Evolutionary conservation across 106 monocot species (phyloP), one percentile per base, ranked within the genome.

Genomic region (Allium cepa): DNA sequence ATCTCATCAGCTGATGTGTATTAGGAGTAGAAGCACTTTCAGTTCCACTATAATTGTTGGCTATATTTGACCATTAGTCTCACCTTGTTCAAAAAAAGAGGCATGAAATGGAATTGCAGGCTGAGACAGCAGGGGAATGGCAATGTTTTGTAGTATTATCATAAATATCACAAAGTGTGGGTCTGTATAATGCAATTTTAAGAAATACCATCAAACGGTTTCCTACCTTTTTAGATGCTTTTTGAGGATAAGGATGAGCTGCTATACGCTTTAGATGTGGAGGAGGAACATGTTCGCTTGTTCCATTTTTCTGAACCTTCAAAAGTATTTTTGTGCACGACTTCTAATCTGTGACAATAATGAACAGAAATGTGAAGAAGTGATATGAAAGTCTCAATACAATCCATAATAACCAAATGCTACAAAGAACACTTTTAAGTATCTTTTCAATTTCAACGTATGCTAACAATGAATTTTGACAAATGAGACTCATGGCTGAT

Each of bases 241-340:
- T 97, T 53, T 97, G 96, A 17, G 96, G 96, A 82, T 97, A 97
- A 28, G 96, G 92, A 79, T 92, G 97, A 70, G 92, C 84, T 48
- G 97, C 97, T 85, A 92, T 97, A 53, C 92, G 84, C 79, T 97
- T 97, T 7, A 92, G 97, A 22, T 92, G 75, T 66, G 97, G 97
- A 56, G 97, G 97, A 58, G 97, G 97, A 28, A 97, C 92, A 87
- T 97, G 97, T 60, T 87, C 97, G 69, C 89, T 82, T 67, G 89
- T 87, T 17, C 97, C 97, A 72, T 72, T 97, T 75, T 97, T 97
- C 68, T 97, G 92, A 74, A 97, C 89, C 79, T 97, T 63, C 92
- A 63, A 79, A 97, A 97, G 60, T 97, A 97, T 70, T 97, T 97
- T 72, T 97, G 97, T 69, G 92, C 92, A 87, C 89, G 97, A 64